Conservation (phyloP, 2,329 filamentous ascomycete species). For the Mariannaea sp. region DNA sequence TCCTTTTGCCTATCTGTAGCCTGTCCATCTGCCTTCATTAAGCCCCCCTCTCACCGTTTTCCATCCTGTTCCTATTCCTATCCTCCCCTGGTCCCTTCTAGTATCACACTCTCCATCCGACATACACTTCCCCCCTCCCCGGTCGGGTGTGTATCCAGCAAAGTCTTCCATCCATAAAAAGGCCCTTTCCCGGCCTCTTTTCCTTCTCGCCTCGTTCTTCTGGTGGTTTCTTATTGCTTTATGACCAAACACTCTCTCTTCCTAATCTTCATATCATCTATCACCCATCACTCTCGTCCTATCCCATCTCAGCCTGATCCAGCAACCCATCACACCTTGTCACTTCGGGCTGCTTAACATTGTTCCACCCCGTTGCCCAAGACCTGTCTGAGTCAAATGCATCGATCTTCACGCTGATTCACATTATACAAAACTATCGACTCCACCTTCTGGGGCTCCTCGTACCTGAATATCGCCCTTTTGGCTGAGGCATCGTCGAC, state of each 20-base stretch:
- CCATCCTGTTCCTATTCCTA: background rate
- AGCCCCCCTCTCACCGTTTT: background rate
- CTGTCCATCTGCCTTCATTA: slow-evolving; percentile 3
- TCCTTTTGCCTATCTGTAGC: slow-evolving; percentile 5
- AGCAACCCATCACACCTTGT: no score
- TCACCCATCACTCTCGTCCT: slow-evolving; percentile 2
- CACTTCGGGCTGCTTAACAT: slow-evolving; percentile 4
- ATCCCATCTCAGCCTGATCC: slow-evolving; percentile 11
- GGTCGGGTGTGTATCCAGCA: slow-evolving; percentile 7
- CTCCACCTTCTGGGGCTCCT: slow-evolving; percentile 8
- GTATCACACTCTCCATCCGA: slow-evolving; percentile 5
- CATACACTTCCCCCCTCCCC: background rate
- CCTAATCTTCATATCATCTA: no score
- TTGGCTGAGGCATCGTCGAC: slow-evolving; percentile 24
- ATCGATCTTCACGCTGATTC: slow-evolving; percentile 22
- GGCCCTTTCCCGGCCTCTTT: slow-evolving; percentile 9
- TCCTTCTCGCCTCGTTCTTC: slow-evolving; percentile 11
- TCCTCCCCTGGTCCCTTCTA: slow-evolving; percentile 1
- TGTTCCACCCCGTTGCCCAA: slow-evolving; percentile 10
- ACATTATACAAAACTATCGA: slow-evolving; percentile 11
- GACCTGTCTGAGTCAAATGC: slow-evolving; percentile 12
- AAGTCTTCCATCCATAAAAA: slow-evolving; percentile 8
- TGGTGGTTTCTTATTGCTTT: background rate
- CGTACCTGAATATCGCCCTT: slow-evolving; percentile 3
- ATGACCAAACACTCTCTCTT: background rate